phyloP scores from a whole-genome alignment of 2,329 filamentous ascomycete genomes.

The Diaporthe sp. region DNA sequence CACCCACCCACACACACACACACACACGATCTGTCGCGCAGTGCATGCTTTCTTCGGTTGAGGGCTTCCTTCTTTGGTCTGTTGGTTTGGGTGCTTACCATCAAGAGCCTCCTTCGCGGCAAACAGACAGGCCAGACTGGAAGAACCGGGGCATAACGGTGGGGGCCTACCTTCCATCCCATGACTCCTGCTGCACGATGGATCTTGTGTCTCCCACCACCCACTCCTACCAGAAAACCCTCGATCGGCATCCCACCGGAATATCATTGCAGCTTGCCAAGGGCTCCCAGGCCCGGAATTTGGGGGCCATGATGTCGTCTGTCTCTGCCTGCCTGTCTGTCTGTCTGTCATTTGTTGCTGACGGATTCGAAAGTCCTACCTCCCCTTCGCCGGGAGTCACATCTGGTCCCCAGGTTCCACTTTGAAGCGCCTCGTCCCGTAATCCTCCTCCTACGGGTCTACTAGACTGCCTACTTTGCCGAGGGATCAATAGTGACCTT shows the following conservation, averaged over 20 bases:
- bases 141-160: neutral
- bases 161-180: neutral
- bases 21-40: constrained; percentile 3
- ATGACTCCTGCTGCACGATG: constrained; percentile 3
- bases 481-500: neutral
- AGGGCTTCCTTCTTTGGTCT: neutral
- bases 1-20: neutral
- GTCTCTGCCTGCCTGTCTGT: neutral
- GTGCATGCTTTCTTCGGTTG: constrained; percentile 9
- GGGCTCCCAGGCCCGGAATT: neutral
- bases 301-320: constrained; percentile 6
- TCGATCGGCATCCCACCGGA: constrained; percentile 15
- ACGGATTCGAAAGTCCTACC: neutral
- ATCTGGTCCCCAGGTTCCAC: constrained; percentile 19
- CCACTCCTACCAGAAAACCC: neutral
- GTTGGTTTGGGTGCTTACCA: constrained; percentile 10
- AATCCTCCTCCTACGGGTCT: neutral
- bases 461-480: neutral
- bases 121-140: neutral
- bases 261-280: neutral
- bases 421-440: neutral
- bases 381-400: constrained; percentile 1
- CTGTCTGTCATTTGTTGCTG: neutral
- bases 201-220: neutral
- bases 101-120: neutral